A percentile compares a stretch with the other conserved stretches of the same genome.
phyloP scores from a whole-genome alignment of 331 rosid species.

The Spiraea crenata region DNA sequence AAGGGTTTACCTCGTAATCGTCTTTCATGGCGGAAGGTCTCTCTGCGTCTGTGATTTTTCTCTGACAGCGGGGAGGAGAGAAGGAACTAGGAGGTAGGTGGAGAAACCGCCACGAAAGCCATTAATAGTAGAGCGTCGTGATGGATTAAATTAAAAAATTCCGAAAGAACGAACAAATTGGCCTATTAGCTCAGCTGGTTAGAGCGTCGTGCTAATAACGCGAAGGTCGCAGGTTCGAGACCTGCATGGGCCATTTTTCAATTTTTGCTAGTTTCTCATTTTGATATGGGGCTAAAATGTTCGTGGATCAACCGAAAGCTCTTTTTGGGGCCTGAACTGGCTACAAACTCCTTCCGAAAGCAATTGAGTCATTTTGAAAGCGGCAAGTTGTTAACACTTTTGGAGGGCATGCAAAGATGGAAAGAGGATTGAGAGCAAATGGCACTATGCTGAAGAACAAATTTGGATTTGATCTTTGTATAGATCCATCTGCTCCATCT shows the following conservation, averaged over 20 bases:
- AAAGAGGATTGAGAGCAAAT: no score
- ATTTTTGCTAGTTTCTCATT: neutral
- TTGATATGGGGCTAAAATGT: no score
- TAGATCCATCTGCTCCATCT: neutral
- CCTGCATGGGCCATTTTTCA: conserved; percentile 55
- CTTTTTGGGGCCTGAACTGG: no score
- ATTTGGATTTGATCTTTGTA: neutral
- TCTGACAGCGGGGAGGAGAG: neutral
- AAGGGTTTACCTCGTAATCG: conserved; percentile 49
- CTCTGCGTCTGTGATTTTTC: neutral
- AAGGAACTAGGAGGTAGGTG: neutral
- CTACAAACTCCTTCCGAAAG: no score
- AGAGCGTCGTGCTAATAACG: conserved; percentile 94
- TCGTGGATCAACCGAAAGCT: neutral
- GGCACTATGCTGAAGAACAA: neutral
- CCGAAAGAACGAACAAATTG: neutral
- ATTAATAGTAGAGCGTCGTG: neutral
- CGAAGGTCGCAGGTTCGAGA: conserved; percentile 84
- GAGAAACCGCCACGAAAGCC: neutral
- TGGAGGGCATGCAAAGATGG: neutral
- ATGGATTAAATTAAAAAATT: fast-evolving
- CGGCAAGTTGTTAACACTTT: no score
- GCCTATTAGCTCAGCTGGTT: conserved; percentile 94
- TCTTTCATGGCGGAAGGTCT: conserved; percentile 44
- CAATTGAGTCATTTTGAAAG: no score